phyloP scores from a whole-genome alignment of 192 early-diverging fungal species.

The Powellomyces hirtus region DNA sequence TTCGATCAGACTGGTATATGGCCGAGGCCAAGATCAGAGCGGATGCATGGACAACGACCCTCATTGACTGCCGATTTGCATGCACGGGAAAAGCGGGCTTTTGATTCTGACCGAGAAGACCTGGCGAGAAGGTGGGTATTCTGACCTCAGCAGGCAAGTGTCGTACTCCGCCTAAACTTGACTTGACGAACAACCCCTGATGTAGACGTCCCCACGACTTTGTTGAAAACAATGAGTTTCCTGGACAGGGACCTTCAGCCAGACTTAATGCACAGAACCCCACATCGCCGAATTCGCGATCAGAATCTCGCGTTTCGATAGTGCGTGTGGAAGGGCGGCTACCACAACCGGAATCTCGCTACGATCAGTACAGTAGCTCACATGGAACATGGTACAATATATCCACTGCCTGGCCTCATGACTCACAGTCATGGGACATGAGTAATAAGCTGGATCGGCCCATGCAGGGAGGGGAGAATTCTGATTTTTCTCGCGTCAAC shows the following conservation, averaged over 20 bases:
- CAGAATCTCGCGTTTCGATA: not conserved
- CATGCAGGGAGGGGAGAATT: not conserved
- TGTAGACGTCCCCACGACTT: not conserved
- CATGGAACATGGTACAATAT: not conserved
- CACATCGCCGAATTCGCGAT: not conserved
- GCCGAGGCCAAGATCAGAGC: not conserved
- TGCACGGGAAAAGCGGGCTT: not conserved
- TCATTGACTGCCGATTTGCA: slow-evolving; percentile 9
- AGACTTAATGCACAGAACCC: not conserved
- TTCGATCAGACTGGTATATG: not conserved
- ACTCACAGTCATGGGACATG: not conserved
- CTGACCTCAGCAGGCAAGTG: not conserved
- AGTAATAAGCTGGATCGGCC: not conserved
- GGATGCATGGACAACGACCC: not conserved
- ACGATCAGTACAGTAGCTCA: not conserved
- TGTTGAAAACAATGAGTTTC: not conserved
- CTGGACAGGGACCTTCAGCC: not conserved
- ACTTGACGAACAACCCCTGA: no score
- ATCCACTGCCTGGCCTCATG: not conserved
- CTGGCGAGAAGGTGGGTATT: not conserved
- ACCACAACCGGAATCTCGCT: not conserved
- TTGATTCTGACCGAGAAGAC: not conserved
- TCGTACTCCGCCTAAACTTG: not conserved
- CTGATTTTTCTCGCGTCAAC: not conserved
- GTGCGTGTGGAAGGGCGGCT: not conserved